Conservation (phyloP, 257 asterid genomes). For the Salvia hispanica region DNA sequence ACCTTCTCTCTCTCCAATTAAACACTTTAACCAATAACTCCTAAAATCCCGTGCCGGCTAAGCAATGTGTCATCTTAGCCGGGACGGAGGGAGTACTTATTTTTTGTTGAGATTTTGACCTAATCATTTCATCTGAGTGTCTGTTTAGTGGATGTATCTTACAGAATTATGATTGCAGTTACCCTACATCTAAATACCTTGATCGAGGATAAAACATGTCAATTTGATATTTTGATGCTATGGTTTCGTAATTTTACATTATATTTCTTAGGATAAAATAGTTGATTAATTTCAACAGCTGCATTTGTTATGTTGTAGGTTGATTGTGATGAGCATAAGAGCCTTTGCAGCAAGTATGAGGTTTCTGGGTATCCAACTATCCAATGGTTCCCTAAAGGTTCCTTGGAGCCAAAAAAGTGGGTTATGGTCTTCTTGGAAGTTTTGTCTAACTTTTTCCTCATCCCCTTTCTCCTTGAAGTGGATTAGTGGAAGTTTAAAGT, state of each 20-base stretch:
- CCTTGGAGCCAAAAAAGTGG: slow-evolving; percentile 85
- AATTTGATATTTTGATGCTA: slow-evolving; percentile 13
- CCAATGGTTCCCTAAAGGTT: slow-evolving; percentile 95
- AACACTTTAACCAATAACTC: no score
- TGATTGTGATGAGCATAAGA: slow-evolving; percentile 93
- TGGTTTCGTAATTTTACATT: neutral
- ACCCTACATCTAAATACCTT: neutral
- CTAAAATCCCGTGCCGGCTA: no score
- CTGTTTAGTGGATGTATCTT: neutral
- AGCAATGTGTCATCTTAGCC: no score
- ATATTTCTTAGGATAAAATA: slow-evolving; percentile 4
- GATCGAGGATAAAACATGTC: neutral
- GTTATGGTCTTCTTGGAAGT: slow-evolving; percentile 29
- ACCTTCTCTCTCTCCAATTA: no score
- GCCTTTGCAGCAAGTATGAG: slow-evolving; percentile 74
- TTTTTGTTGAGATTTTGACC: slow-evolving; percentile 4
- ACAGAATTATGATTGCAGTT: neutral
- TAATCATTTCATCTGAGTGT: slow-evolving; percentile 16
- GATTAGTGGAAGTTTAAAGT: neutral
- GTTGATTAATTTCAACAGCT: slow-evolving; percentile 11
- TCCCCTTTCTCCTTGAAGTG: slow-evolving; percentile 9
- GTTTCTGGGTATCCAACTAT: slow-evolving; percentile 95
- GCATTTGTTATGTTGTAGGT: slow-evolving; percentile 50
- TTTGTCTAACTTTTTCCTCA: neutral
- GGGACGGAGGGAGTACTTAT: no score